These are phyloP conservation scores for Saccharomycopsis sp. DNA, from an alignment of 805 yeast genomes.

Conservation along the genomic window DNA sequence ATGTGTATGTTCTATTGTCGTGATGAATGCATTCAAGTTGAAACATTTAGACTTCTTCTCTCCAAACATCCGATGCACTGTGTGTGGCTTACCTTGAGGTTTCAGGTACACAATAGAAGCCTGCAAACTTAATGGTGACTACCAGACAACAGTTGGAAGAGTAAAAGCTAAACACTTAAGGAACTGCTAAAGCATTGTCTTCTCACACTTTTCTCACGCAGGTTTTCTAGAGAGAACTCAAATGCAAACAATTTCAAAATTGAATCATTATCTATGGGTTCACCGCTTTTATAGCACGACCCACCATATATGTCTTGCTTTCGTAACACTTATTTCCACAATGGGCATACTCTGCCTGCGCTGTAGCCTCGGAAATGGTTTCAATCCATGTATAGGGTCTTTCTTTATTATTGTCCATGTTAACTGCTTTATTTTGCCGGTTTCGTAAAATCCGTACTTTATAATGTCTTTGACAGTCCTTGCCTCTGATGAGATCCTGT, in stretches of 20 bases:
- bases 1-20: background rate
- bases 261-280: background rate
- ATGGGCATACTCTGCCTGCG: too few relatives aligned
- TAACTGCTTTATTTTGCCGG: too few relatives aligned
- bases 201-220: too few relatives aligned
- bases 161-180: too few relatives aligned
- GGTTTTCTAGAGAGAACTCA: too few relatives aligned
- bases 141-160: background rate
- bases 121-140: background rate
- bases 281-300: background rate
- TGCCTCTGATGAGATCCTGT: too few relatives aligned
- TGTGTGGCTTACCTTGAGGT: background rate
- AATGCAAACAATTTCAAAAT: background rate
- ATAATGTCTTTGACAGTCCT: too few relatives aligned
- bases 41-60: background rate
- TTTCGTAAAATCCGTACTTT: too few relatives aligned
- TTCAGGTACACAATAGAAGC: background rate
- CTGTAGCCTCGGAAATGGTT: too few relatives aligned
- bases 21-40: background rate
- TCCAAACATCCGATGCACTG: background rate
- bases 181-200: too few relatives aligned
- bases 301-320: background rate
- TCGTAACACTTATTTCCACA: too few relatives aligned
- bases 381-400: background rate
- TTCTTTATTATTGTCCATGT: too few relatives aligned